Conservation (phyloP, 225 moss, liverwort and hornwort genomes). For the Polytrichum commune region DNA sequence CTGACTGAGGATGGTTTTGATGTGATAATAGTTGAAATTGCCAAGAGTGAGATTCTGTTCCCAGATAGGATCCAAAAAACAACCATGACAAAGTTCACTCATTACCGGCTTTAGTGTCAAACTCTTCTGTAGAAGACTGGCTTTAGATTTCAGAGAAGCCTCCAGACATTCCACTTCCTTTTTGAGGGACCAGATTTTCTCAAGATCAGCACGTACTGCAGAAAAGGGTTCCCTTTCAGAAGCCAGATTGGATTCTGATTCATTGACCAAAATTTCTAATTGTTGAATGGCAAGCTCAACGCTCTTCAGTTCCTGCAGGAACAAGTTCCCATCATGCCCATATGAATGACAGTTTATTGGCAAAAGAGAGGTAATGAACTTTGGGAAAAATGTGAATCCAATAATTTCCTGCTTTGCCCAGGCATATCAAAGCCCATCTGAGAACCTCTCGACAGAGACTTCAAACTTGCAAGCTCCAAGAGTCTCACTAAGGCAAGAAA, state of each 20-base stretch:
- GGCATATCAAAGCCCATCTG: not conserved
- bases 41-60: not conserved
- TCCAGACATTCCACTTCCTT: constrained; percentile 54
- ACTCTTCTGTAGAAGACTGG: constrained; percentile 41
- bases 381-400: not conserved
- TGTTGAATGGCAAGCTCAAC: constrained; percentile 53
- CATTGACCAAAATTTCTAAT: constrained; percentile 47
- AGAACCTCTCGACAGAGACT: not conserved
- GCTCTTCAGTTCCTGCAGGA: constrained; percentile 55
- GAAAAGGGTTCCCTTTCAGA: constrained; percentile 36
- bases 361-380: not conserved
- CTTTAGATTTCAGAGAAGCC: constrained; percentile 52
- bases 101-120: constrained; percentile 31
- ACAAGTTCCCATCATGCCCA: constrained; percentile 18
- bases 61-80: not conserved
- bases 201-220: constrained; percentile 43
- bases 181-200: constrained; percentile 61
- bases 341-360: not conserved
- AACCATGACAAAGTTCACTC: not conserved
- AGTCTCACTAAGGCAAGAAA: not conserved
- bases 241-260: constrained; percentile 47
- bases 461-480: no score
- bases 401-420: not conserved
- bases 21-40: not conserved
- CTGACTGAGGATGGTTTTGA: no score